Percentiles rank a stretch among this genome's conserved stretches.
These are phyloP conservation scores for Phytomonas sp. DNA, from an alignment of 208 protist genomes.

Conservation along the genomic window DNA sequence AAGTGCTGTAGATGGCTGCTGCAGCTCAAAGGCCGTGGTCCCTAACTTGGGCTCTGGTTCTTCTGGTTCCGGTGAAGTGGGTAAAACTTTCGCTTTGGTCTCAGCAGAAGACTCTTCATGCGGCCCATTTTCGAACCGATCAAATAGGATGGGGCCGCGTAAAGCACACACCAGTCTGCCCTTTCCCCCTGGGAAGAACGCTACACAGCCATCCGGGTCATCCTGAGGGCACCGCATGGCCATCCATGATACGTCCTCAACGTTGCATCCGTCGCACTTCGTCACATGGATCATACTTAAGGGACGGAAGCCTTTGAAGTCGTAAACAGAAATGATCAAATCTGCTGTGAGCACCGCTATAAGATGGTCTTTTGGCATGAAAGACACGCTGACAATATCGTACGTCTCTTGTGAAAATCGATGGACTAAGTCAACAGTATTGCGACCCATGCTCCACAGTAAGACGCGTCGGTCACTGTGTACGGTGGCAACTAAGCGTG, in stretches of 20 bases:
- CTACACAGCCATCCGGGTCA: constrained; percentile 61
- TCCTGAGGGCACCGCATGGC: constrained; percentile 42
- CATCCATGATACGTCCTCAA: constrained; percentile 51
- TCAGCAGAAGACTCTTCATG: background rate
- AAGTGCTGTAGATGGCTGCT: background rate
- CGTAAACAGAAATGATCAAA: constrained; percentile 67
- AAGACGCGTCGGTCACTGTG: constrained; percentile 69
- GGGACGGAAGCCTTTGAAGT: constrained; percentile 49
- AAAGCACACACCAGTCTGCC: constrained; percentile 56
- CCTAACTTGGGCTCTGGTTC: background rate
- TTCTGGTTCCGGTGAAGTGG: background rate
- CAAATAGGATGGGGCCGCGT: constrained; percentile 60
- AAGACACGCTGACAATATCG: constrained; percentile 59
- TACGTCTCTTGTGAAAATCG: constrained; percentile 70
- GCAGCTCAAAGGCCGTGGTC: background rate
- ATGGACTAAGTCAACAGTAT: constrained; percentile 48
- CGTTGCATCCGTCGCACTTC: constrained; percentile 25
- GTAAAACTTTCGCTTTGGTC: background rate
- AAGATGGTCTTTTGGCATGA: constrained; percentile 35
- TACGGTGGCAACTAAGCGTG: constrained; percentile 54
- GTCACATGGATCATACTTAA: constrained; percentile 41
- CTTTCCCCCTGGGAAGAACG: constrained; percentile 32
- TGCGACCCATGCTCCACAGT: constrained; percentile 65
- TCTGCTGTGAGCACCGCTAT: constrained; percentile 57
- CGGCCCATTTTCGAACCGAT: constrained; percentile 12